Base-by-base conservation (phyloP, 2,329 filamentous ascomycete species). In the Macroventuria anomochaeta region DNA sequence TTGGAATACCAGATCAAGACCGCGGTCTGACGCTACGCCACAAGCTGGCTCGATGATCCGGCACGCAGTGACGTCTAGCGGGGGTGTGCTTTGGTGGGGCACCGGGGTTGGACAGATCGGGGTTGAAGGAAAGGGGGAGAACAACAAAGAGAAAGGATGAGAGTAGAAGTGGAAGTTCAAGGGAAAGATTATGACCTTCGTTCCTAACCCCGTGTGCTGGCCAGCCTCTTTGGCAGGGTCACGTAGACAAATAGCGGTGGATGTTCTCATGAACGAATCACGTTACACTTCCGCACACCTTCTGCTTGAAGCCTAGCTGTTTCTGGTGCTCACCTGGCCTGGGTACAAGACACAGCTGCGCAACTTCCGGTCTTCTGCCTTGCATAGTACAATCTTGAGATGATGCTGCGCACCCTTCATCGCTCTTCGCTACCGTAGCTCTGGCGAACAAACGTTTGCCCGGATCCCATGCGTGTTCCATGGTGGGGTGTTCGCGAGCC, bases 241-340 rank as follows among this genome's bases (percentile, higher is more conserved):
- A 70, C 64, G 65, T 64, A 58, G 53, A 60, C 59, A 56, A 62
- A 63, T 55, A 55, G 63, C 63, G 62, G 62, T 64, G 57, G 58
- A 57, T 52, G 61, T 55, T 39, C 54, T 37, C 42, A 57, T 59
- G 55, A 58, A 55, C 66, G 59, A 69, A 70, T 71, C 65, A 71
- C 50, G 58, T 32, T 55, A 39, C 57, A 42, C 49, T 52, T 46
- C 55, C 46, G 31, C 58, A 51, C 57, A 55, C 62, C 61, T 60
- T 57, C 53, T 46, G 53, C 36, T 57, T 55, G 59, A 46, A 62
- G 65, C 64, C 62, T 65, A 64, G 63, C 52, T 32, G 32, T 42
- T 55, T 46, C 20, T 38, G 46, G 41, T 25, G 38, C 44, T 44
- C 51, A 54, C 40, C 40, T 54, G 51, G 51, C 29, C 39, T 40